Conservation (phyloP, 1,139 yeast species). For the Hyphopichia buzzinii region DNA sequence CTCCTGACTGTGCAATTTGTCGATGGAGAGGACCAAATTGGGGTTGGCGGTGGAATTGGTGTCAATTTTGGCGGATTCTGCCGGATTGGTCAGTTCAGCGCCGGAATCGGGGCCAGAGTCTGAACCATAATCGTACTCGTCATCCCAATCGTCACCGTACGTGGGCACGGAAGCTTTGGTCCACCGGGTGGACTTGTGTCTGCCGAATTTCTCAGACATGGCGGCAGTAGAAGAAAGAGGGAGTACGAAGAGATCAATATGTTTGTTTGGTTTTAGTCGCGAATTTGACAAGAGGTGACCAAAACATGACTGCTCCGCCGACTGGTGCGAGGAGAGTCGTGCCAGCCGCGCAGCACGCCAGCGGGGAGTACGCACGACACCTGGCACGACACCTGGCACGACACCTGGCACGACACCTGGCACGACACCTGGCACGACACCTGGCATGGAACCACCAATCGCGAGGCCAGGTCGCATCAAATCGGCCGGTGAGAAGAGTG, state of each 20-base stretch:
- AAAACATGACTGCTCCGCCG: no score
- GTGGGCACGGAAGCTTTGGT: conserved; percentile 55
- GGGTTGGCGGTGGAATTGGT: background rate
- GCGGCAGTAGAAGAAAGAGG: background rate
- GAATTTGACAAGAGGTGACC: no score
- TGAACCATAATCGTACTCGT: conserved; percentile 31
- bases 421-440: no score
- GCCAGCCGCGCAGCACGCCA: no score
- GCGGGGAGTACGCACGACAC: no score
- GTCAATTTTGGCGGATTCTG: conserved; percentile 6
- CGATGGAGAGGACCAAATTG: conserved; percentile 38
- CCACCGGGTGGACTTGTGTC: conserved; percentile 67
- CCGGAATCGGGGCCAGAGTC: conserved; percentile 7
- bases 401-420: no score
- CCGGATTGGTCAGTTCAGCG: conserved; percentile 3
- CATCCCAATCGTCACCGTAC: conserved; percentile 63
- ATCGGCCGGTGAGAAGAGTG: no score
- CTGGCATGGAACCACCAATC: no score
- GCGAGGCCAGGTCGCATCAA: no score
- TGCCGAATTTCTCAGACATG: conserved; percentile 47
- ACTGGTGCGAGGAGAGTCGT: no score
- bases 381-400: no score
- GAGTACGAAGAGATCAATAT: background rate
- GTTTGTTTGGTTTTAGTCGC: background rate
- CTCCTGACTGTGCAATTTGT: conserved; percentile 18